phyloP scores from a whole-genome alignment of 768 basidiomycete species.

The Gloeopeniophorella convolvens region DNA sequence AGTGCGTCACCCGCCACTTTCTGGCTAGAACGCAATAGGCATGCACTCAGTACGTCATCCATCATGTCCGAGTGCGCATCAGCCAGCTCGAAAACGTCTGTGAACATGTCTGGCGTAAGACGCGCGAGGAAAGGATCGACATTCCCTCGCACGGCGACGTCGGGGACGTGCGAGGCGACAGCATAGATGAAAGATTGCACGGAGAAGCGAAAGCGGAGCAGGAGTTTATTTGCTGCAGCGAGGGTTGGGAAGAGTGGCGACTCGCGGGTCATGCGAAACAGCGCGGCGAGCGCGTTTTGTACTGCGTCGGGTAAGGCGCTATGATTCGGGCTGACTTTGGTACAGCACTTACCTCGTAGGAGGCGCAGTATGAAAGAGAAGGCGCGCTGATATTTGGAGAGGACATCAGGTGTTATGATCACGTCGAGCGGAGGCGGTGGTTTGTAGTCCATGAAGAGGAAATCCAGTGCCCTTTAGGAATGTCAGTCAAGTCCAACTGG shows the following conservation, averaged over 20 bases:
- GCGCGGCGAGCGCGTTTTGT: constrained; percentile 56
- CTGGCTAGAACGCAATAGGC: constrained; percentile 65
- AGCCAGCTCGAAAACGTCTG: constrained; percentile 71
- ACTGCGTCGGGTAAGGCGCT: constrained; percentile 35
- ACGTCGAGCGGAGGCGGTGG: constrained; percentile 74
- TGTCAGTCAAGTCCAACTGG: constrained; percentile 5
- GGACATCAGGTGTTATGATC: constrained; percentile 59
- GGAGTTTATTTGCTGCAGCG: constrained; percentile 41
- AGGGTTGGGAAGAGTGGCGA: constrained; percentile 55
- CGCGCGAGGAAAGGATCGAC: constrained; percentile 58
- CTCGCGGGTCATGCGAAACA: constrained; percentile 56
- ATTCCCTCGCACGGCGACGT: constrained; percentile 74
- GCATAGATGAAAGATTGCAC: constrained; percentile 62
- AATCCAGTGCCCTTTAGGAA: constrained; percentile 67
- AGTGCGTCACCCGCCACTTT: constrained; percentile 58
- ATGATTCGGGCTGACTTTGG: background rate
- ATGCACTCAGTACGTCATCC: constrained; percentile 71
- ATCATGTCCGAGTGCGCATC: constrained; percentile 60
- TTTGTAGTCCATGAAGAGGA: constrained; percentile 85
- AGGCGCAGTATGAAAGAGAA: constrained; percentile 77
- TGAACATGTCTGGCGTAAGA: constrained; percentile 31
- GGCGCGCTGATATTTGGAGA: constrained; percentile 83
- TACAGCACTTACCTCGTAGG: constrained; percentile 53
- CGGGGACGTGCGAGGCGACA: constrained; percentile 69
- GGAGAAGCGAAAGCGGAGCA: constrained; percentile 68